phyloP scores from a whole-genome alignment of 805 yeast genomes.

The Spathaspora passalidarum region DNA sequence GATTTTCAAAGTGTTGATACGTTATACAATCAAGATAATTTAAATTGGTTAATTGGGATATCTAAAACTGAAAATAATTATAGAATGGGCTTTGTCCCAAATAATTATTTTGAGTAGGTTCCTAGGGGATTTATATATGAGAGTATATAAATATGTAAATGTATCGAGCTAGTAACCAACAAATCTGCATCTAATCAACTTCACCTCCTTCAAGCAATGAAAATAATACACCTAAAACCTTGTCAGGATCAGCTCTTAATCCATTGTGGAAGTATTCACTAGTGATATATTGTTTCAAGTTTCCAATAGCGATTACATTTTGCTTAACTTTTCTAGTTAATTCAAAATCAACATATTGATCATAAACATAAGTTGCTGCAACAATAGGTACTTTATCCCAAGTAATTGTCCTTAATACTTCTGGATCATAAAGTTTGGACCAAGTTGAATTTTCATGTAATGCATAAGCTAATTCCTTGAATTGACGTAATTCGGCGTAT shows the following conservation, averaged over 20 bases:
- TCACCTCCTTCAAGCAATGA: slow-evolving; percentile 36
- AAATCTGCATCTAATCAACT: slow-evolving; percentile 26
- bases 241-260: slow-evolving; percentile 37
- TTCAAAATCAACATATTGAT: slow-evolving; percentile 51
- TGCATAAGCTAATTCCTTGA: slow-evolving; percentile 39
- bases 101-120: slow-evolving; percentile 16
- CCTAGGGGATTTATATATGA: neutral
- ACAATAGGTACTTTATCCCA: slow-evolving; percentile 42
- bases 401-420: slow-evolving; percentile 25
- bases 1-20: slow-evolving; percentile 26
- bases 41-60: slow-evolving; percentile 35
- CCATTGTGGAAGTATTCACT: slow-evolving; percentile 54
- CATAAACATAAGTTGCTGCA: slow-evolving; percentile 47
- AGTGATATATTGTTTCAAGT: slow-evolving; percentile 41
- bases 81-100: slow-evolving; percentile 39
- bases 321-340: slow-evolving; percentile 35
- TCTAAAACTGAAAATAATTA: slow-evolving; percentile 10
- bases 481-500: slow-evolving; percentile 37
- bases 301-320: slow-evolving; percentile 26
- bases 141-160: neutral
- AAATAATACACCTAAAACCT: slow-evolving; percentile 39
- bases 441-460: slow-evolving; percentile 32
- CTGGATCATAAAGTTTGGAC: slow-evolving; percentile 35
- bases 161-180: too few relatives aligned
- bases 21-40: slow-evolving; percentile 16